These are phyloP conservation scores for Hippophae rhamnoides DNA, from an alignment of 306 rosid genomes.

Conservation along the genomic window DNA sequence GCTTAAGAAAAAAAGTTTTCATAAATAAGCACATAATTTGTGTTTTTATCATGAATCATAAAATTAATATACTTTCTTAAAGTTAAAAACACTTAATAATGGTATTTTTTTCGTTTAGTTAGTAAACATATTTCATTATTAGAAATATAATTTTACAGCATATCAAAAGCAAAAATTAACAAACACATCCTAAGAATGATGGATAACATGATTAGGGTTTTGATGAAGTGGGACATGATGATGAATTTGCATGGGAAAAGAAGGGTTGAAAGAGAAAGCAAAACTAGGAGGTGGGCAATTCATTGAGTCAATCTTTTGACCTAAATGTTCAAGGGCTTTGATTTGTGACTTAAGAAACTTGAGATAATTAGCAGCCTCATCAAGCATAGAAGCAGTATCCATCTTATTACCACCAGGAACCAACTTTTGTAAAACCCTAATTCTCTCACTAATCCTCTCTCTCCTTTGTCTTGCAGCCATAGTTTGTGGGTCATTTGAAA, in stretches of 20 bases:
- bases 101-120: slow-evolving; percentile 6
- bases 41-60: too few species aligned
- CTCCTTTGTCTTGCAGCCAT: slow-evolving; percentile 95
- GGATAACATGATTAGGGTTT: slow-evolving; percentile 34
- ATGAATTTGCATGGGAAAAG: slow-evolving; percentile 63
- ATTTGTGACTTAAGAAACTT: slow-evolving; percentile 79
- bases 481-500: slow-evolving; percentile 89
- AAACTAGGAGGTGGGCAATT: slow-evolving; percentile 44
- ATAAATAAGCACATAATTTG: too few species aligned
- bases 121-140: too few species aligned
- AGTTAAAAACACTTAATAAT: neutral
- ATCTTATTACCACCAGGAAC: slow-evolving; percentile 97
- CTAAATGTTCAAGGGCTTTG: slow-evolving; percentile 61
- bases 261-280: slow-evolving; percentile 83
- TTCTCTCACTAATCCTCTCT: slow-evolving; percentile 75
- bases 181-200: slow-evolving; percentile 4
- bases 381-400: slow-evolving; percentile 99
- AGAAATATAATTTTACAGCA: slow-evolving; percentile 1
- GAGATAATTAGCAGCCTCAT: slow-evolving; percentile 91
- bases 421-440: slow-evolving; percentile 75
- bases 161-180: too few species aligned
- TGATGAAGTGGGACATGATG: slow-evolving; percentile 28
- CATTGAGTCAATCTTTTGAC: slow-evolving; percentile 58
- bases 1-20: too few species aligned
- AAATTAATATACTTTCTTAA: too few species aligned